Base-by-base conservation (phyloP, 257 asterid species). In the Coffea eugenioides region DNA sequence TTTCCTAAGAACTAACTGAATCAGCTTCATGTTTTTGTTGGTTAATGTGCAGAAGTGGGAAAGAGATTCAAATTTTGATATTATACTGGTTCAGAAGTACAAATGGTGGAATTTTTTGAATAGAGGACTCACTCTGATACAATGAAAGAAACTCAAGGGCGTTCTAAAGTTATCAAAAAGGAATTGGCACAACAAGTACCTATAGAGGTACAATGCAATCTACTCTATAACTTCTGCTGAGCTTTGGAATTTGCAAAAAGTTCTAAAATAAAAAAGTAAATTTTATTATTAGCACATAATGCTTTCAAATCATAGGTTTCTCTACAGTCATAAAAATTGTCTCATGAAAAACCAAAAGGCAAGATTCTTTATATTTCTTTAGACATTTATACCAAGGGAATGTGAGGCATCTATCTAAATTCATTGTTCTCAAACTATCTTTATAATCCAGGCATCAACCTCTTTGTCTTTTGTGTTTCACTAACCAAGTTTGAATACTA, bases 61-160 rank as follows among this genome's bases (percentile, higher is more conserved):
- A 27, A 31, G 36, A 27, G 77, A 59, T 39, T 77, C 43, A 46
- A 61, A 27, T 27, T 61, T 45, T 18, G 12, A 57, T 5, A 72
- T 4, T 0, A 13, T 18, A n/a, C 62, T 23, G 36, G 68, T 52
- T 8, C 68, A 67, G 48, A 41, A 34, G 11, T 68, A 36, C 46
- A 31, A 46, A 79, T 79, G 82, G 82, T 78, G 59, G 73, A 79
- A 39, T 18, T 10, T 46, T 67, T 68, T 49, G 82, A 61, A 71
- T 78, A 77, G 75, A 54, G 49, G 75, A 48, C 68, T 9, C 27
- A 23, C 52, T 46, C 71, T 67, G 34, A 66, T 41, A 52, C 23
- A 48, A 20, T 66, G 13, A 48, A 72, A 71, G 72, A 79, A 61
- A 66, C 51, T 25, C 71, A 11, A 51, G 51, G 73, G 66, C 61